Percentiles rank a stretch among this genome's conserved stretches.
Conservation (phyloP, 768 basidiomycete genomes). For the Tulasnella sp. region DNA sequence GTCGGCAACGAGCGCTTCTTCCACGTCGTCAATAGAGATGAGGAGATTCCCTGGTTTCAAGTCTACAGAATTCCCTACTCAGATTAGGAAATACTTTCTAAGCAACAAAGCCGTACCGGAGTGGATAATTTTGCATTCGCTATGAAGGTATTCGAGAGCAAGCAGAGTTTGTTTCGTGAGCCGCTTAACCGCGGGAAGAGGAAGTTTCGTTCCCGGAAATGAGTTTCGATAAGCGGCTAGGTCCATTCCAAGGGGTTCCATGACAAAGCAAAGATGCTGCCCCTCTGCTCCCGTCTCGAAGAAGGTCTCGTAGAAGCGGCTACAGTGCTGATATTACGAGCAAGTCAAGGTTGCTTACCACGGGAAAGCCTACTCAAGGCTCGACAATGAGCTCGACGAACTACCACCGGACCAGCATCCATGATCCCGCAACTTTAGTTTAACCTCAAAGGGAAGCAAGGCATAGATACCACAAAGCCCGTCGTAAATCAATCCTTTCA, state of each 20-base stretch:
- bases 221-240: not conserved
- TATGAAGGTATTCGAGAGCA: conserved; percentile 33
- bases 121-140: conserved; percentile 23
- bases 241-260: conserved; percentile 14
- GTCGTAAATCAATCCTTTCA: too few relatives aligned
- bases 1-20: conserved; percentile 11
- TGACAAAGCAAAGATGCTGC: conserved; percentile 2
- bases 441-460: too few relatives aligned
- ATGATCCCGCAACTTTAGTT: too few relatives aligned
- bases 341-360: too few relatives aligned
- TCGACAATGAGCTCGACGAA: too few relatives aligned
- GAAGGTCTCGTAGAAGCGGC: not conserved
- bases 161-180: conserved; percentile 23
- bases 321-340: not conserved
- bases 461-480: too few relatives aligned
- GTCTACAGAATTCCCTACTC: conserved; percentile 35
- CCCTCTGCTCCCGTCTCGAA: not conserved
- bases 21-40: conserved; percentile 34
- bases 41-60: conserved; percentile 41
- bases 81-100: not conserved
- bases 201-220: not conserved
- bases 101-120: conserved; percentile 16
- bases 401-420: too few relatives aligned
- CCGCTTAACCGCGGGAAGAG: conserved; percentile 8
- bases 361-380: too few relatives aligned